These are phyloP conservation scores for Ascochyta koolunga DNA, from an alignment of 2,329 filamentous ascomycete species.

Conservation along the genomic window DNA sequence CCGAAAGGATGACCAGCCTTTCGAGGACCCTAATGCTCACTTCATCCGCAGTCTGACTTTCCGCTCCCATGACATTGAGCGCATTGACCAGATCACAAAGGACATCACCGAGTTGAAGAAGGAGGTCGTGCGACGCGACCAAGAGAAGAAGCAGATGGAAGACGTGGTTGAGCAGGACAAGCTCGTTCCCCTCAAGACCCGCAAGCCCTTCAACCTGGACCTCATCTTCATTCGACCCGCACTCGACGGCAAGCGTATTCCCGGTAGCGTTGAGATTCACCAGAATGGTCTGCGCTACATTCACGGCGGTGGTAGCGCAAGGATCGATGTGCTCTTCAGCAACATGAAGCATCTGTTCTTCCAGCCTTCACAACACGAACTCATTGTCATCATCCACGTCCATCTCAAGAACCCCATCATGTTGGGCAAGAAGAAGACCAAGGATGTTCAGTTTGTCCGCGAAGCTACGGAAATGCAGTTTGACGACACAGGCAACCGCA, in stretches of 20 bases:
- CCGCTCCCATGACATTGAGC: constrained; percentile 84
- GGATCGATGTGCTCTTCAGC: constrained; percentile 93
- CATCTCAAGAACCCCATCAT: constrained; percentile 98
- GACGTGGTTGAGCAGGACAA: constrained; percentile 99
- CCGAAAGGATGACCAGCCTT: constrained; percentile 95
- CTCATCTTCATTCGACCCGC: constrained; percentile 96
- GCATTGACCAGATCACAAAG: constrained; percentile 87
- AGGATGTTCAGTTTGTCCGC: constrained; percentile 97
- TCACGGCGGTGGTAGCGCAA: constrained; percentile 78
- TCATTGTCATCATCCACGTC: constrained; percentile 97
- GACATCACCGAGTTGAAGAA: constrained; percentile 98
- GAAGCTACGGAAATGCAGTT: constrained; percentile 99
- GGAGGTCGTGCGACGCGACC: constrained; percentile 86
- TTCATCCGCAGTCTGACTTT: constrained; percentile 96
- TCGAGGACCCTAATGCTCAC: constrained; percentile 93
- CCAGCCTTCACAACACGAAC: constrained; percentile 92
- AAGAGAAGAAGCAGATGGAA: constrained; percentile 99
- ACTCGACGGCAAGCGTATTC: constrained; percentile 94
- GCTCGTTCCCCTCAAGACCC: constrained; percentile 90
- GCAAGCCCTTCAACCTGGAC: constrained; percentile 85
- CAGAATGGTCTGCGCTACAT: constrained; percentile 96
- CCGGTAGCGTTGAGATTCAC: constrained; percentile 95
- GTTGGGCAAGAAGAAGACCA: constrained; percentile 98
- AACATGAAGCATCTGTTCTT: constrained; percentile 99
- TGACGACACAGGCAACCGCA: constrained; percentile 96